These are phyloP conservation scores for Suillus sp. DNA, from an alignment of 768 basidiomycete genomes.

Conservation along the genomic window DNA sequence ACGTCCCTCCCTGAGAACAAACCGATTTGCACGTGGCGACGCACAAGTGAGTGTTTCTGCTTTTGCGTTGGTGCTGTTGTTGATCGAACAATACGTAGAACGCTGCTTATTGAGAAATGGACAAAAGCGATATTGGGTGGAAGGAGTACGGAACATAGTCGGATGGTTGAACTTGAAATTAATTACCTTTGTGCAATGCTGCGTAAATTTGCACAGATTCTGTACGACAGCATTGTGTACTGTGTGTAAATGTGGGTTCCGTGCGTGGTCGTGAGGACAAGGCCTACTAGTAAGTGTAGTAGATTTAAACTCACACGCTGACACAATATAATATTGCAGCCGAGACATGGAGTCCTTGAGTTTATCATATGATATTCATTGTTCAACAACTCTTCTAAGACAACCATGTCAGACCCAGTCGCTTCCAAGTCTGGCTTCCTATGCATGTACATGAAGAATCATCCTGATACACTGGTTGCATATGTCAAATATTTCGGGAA, in stretches of 20 bases:
- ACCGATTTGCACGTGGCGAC: background rate
- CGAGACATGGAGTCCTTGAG: too few relatives aligned
- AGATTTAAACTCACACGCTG: too few relatives aligned
- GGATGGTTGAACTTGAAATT: too few relatives aligned
- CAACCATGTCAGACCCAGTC: constrained; percentile 66
- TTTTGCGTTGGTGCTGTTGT: background rate
- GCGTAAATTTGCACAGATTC: too few relatives aligned
- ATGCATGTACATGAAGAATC: constrained; percentile 61
- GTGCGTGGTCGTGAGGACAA: too few relatives aligned
- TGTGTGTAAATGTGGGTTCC: too few relatives aligned
- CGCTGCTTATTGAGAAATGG: background rate
- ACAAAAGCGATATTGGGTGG: background rate
- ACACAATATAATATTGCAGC: too few relatives aligned
- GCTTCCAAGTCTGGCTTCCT: constrained; percentile 53
- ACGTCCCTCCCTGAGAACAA: background rate
- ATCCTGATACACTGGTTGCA: constrained; percentile 78
- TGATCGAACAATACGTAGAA: background rate
- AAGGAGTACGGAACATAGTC: background rate
- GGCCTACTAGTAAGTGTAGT: too few relatives aligned
- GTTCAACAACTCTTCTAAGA: background rate
- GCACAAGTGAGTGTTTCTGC: background rate
- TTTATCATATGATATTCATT: too few relatives aligned
- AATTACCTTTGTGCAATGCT: too few relatives aligned
- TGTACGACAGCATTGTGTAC: too few relatives aligned
- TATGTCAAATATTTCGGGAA: constrained; percentile 50